Percentiles rank a stretch among this genome's conserved stretches.
Evolutionary conservation across 2,329 filamentous ascomycete genomes (phyloP).

Genomic region (Alternaria alternata): DNA sequence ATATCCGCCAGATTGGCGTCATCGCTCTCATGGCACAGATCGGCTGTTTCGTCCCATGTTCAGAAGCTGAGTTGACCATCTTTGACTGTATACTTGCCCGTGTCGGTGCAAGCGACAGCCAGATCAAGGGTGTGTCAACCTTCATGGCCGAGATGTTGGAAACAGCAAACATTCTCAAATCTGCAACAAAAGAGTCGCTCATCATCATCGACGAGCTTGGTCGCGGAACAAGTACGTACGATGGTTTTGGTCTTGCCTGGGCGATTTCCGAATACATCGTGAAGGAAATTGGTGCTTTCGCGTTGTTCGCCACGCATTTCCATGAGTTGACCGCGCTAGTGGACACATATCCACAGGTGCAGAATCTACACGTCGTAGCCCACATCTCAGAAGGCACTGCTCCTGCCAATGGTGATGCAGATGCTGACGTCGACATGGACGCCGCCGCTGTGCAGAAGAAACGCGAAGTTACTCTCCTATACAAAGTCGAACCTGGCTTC

Average conservation of each 20-base stretch:
- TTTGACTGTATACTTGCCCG: conserved; percentile 97
- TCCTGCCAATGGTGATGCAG: conserved; percentile 2
- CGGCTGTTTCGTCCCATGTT: conserved; percentile 93
- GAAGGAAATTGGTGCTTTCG: conserved; percentile 91
- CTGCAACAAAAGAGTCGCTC: conserved; percentile 89
- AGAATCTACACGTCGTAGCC: conserved; percentile 94
- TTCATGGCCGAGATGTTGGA: conserved; percentile 99
- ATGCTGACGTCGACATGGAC: conserved; percentile 55
- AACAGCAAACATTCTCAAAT: conserved; percentile 97
- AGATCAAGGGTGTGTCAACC: conserved; percentile 96
- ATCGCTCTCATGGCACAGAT: conserved; percentile 97
- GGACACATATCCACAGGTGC: conserved; percentile 84
- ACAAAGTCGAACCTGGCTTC: conserved; percentile 94
- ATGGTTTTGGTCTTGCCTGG: conserved; percentile 98
- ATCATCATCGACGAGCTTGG: conserved; percentile 99
- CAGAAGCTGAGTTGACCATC: conserved; percentile 88
- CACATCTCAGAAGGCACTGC: conserved; percentile 71
- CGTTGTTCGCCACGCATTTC: conserved; percentile 97
- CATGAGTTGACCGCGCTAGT: conserved; percentile 94
- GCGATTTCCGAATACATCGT: conserved; percentile 98
- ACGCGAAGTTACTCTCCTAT: conserved; percentile 89
- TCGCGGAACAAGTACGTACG: conserved; percentile 95
- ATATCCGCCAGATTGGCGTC: conserved; percentile 96
- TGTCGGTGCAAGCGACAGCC: conserved; percentile 93
- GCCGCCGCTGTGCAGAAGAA: conserved; percentile 50